Base-by-base conservation (phyloP, 805 yeast species). In the Ogataea naganishii region DNA sequence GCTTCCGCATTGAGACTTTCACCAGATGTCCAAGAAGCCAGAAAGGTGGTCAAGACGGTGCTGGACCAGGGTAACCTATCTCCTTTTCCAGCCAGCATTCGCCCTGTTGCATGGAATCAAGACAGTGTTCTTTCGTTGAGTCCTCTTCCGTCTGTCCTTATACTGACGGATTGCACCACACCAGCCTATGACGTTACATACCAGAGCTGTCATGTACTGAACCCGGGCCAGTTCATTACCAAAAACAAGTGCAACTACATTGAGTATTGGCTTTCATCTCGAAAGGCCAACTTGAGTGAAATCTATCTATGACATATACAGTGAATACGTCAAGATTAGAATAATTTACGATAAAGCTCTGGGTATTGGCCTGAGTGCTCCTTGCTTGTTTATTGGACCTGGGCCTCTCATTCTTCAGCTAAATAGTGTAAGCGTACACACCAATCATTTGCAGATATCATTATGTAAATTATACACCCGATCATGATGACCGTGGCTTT, bases 61-160 rank as follows among this genome's bases (percentile, higher is more conserved):
- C 53, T 92, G 9, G 95, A 84, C 46, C 99, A 92, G 55, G 92
- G 92, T 1, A 80, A 75, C 46, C 51, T 92, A 26, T 80, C 92
- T 19, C 98, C 98, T 9, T 85, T 88, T 46, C 58, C 75, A 2
- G 53, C 62, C 13, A 54, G 62, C 14, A 56, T 72, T 17, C 68
- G 83, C 36, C 81, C 94, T 0, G 62, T 83, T 1, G 59, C 72
- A 14, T 72, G 94, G 62, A 77, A 75, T 35, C 69, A 70, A 43
- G 94, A 84, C 47, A 75, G 76, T 40, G 58, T 73, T 5, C 59
- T 89, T 37, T 64, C 79, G 14, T 51, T 92, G 30, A 70, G 78
- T 26, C 97, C 96, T 1, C 57, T 86, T 25, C 98, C 98, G 0
- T 69, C 77, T 4, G 62, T 51, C 47, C 20, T 71, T 5, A 57